Base-by-base conservation (phyloP, 106 monocot species). In the Vanilla planifolia region DNA sequence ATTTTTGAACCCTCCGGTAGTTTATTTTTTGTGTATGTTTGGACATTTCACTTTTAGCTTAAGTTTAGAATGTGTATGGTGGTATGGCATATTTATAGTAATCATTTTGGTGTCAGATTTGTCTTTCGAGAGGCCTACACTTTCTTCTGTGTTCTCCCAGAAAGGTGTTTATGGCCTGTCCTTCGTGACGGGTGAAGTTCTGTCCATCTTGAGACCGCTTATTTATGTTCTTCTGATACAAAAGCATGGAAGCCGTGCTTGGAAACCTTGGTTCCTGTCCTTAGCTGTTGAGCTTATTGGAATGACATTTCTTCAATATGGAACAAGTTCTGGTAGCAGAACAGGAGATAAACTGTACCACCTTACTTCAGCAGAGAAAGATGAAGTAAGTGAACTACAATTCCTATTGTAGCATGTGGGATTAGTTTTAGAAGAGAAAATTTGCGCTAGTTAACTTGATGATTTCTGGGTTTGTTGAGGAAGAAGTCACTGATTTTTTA, bases 181-280 rank as follows among this genome's bases (percentile, higher is more conserved):
- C 48, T 86, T 83, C 58, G 23, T 89, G 47, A 55, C 59, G 4
- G 95, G 89, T 47, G 95, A 95, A 70, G 71, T 75, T 29, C 66
- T 95, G 28, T 74, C 36, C 60, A 73, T 95, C 24, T 48, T 89
- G 61, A 95, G 95, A 47, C 90, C 95, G 30, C 73, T 89, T 51
- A 47, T 90, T 46, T 95, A 90, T 83, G 89, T 95, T 48, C 43
- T 86, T 8, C 68, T 89, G 47, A 95, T 95, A 32, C 85, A 73
- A 72, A 95, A 69, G 59, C 83, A 71, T 73, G 86, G 89, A 35
- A 74, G 79, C 50, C 63, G 40, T 51, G 85, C 95, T 9, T 95
- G 95, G 95, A 77, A 46, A 5, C 95, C 95, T 55, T 95, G 95
- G 95, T 67, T 90, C 39, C 30, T 90, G 43, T 95, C 95, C 27